A percentile compares a stretch with the other conserved stretches of the same genome.
phyloP scores from a whole-genome alignment of 805 yeast genomes.

The Candida palmyrensis region DNA sequence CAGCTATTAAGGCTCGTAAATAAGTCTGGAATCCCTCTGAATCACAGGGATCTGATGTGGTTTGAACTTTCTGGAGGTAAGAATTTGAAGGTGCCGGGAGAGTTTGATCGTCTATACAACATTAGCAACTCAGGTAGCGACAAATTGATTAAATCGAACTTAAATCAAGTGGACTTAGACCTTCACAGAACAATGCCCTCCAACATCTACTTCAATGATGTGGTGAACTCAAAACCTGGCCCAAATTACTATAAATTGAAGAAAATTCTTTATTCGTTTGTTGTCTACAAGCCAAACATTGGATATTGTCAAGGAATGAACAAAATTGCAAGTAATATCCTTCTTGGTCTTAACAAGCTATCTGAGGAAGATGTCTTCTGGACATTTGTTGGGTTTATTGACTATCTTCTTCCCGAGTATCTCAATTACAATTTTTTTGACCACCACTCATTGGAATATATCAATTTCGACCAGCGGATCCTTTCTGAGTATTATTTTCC shows the following conservation, averaged over 20 bases:
- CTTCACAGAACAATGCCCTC: conserved; percentile 51
- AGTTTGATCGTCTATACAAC: conserved; percentile 31
- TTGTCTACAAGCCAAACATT: conserved; percentile 39
- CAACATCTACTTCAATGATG: conserved; percentile 43
- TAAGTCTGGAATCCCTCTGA: conserved; percentile 43
- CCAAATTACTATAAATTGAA: conserved; percentile 47
- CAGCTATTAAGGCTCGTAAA: conserved; percentile 29
- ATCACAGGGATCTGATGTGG: conserved; percentile 47
- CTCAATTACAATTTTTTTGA: conserved; percentile 6
- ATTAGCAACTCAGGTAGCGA: conserved; percentile 6
- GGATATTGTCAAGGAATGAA: conserved; percentile 64
- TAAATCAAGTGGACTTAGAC: conserved; percentile 49
- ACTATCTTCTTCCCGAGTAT: conserved; percentile 8
- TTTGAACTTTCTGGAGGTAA: conserved; percentile 49
- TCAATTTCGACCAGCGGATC: conserved; percentile 37
- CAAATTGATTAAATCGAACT: conserved; percentile 22
- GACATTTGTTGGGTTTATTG: conserved; percentile 45
- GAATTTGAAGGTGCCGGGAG: conserved; percentile 40
- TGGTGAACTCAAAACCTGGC: conserved; percentile 39
- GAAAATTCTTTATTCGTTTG: conserved; percentile 45
- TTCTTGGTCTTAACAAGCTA: conserved; percentile 28
- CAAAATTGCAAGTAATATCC: conserved; percentile 48
- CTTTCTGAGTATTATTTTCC: conserved; percentile 27
- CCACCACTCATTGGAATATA: conserved; percentile 13
- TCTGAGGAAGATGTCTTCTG: conserved; percentile 51